Evolutionary conservation across 192 early-diverging fungal species (phyloP).

Genomic region (Podila clonocystis): DNA sequence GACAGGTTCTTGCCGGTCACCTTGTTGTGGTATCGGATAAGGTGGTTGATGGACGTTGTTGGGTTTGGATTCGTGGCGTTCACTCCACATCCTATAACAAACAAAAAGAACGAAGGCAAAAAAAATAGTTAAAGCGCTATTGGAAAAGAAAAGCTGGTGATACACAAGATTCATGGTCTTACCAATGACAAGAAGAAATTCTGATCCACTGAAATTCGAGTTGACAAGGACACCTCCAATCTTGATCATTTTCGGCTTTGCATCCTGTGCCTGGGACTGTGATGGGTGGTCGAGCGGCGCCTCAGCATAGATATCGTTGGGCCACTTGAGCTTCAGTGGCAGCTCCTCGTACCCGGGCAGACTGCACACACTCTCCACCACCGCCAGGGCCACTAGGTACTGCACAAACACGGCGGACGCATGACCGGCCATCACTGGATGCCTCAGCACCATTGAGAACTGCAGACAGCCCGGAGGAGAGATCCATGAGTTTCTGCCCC

Average conservation of each 20-base stretch:
- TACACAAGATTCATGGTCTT: conserved; percentile 7
- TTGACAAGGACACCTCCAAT: conserved; percentile 93
- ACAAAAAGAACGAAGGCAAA: neutral
- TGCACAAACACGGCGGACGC: conserved; percentile 90
- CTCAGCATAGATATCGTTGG: conserved; percentile 94
- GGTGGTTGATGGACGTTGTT: conserved; percentile 86
- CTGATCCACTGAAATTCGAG: conserved; percentile 74
- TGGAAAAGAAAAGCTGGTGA: neutral
- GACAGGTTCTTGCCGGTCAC: conserved; percentile 56
- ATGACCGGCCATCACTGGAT: conserved; percentile 58
- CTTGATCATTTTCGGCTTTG: conserved; percentile 65
- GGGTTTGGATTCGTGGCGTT: conserved; percentile 88
- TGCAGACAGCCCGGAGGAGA: conserved; percentile 92
- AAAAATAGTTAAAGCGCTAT: neutral
- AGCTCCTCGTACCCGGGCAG: conserved; percentile 82
- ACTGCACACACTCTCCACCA: conserved; percentile 80
- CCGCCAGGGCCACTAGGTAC: conserved; percentile 88
- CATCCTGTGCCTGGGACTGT: conserved; percentile 41
- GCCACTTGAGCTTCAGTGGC: conserved; percentile 95
- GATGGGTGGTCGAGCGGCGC: conserved; percentile 33
- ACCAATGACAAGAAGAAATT: conserved; percentile 89
- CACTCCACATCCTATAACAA: conserved; percentile 78
- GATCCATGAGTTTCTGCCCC: conserved; percentile 96
- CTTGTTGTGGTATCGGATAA: conserved; percentile 72
- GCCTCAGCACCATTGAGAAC: conserved; percentile 84